Evolutionary conservation across 1,284 basidiomycete species (phyloP).

Genomic region (Nidula niveotomentosa): DNA sequence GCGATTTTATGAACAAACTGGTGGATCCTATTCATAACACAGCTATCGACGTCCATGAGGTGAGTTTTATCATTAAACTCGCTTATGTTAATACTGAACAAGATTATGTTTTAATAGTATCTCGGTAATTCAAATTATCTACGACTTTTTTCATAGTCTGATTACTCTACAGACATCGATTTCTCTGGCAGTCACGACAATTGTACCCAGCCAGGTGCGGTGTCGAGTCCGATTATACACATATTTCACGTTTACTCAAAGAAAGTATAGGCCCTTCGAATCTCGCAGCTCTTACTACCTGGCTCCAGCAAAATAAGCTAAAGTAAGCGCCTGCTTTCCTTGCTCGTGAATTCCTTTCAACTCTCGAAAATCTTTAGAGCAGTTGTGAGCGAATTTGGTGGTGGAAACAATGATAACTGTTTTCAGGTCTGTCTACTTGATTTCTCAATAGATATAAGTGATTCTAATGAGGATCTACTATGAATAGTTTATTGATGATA

Average conservation of each 20-base stretch:
- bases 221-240: too few species aligned
- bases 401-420: slow-evolving; percentile 40
- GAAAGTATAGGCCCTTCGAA: slow-evolving; percentile 32
- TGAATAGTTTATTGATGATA: slow-evolving; percentile 30
- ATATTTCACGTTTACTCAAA: background rate
- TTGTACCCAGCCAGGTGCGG: slow-evolving; percentile 37
- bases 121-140: background rate
- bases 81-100: too few species aligned
- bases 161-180: slow-evolving; percentile 29
- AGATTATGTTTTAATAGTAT: background rate
- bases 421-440: slow-evolving; percentile 16
- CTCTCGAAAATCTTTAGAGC: slow-evolving; percentile 24
- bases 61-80: slow-evolving; percentile 5
- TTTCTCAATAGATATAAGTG: background rate
- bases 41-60: slow-evolving; percentile 47
- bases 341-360: background rate
- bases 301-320: slow-evolving; percentile 39
- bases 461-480: too few species aligned
- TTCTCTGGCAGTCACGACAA: slow-evolving; percentile 41
- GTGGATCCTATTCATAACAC: slow-evolving; percentile 39
- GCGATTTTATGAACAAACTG: slow-evolving; percentile 39
- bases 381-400: slow-evolving; percentile 43
- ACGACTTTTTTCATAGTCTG: too few species aligned
- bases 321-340: slow-evolving; percentile 26
- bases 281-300: slow-evolving; percentile 37